Percentiles rank a stretch among this genome's conserved stretches.
Conservation (phyloP, 2,329 filamentous ascomycete species). For the Pseudocercospora eumusae region DNA sequence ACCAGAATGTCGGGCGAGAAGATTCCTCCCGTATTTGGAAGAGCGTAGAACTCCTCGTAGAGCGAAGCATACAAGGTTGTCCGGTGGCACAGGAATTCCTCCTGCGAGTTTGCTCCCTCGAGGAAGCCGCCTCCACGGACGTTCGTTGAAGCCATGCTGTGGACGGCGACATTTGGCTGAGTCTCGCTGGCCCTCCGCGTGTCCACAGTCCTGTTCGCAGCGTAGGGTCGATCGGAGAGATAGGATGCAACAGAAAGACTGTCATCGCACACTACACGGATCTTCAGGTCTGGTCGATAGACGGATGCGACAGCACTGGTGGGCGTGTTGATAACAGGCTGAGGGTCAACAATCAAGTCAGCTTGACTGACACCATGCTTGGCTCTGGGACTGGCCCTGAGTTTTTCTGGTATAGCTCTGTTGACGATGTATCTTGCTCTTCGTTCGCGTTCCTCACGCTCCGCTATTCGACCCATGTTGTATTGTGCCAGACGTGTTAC, state of each 20-base stretch:
- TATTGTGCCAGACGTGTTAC: constrained; percentile 4
- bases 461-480: constrained; percentile 27
- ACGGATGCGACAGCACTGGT: constrained; percentile 18
- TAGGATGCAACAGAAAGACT: constrained; percentile 55
- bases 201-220: constrained; percentile 22
- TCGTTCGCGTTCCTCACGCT: constrained; percentile 32
- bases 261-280: constrained; percentile 54
- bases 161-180: constrained; percentile 52
- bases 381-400: constrained; percentile 57
- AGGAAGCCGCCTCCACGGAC: constrained; percentile 63
- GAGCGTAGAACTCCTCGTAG: constrained; percentile 59
- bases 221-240: constrained; percentile 31
- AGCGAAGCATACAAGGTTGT: constrained; percentile 62
- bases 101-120: constrained; percentile 60
- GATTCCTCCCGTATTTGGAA: constrained; percentile 60
- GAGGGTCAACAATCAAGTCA: constrained; percentile 51
- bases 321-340: constrained; percentile 28
- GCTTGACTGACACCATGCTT: constrained; percentile 56
- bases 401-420: constrained; percentile 59
- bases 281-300: constrained; percentile 34
- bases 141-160: constrained; percentile 66
- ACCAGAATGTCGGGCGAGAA: constrained; percentile 63
- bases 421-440: constrained; percentile 58
- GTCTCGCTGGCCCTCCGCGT: constrained; percentile 31
- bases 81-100: constrained; percentile 63